Base-by-base conservation (phyloP, 371 early-diverging fungal species). In the Lichtheimia corymbifera region DNA sequence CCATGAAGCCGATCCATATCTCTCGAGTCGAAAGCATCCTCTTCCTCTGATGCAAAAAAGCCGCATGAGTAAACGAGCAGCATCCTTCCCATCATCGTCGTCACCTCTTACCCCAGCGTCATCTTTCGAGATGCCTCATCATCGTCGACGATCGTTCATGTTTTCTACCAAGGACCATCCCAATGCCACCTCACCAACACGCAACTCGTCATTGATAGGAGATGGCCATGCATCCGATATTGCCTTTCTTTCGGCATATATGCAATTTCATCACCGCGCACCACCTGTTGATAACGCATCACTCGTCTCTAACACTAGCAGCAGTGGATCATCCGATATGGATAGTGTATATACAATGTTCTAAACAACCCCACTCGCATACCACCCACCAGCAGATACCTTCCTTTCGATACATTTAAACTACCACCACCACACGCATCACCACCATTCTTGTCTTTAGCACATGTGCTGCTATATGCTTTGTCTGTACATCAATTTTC, bases 91-190 rank as follows among this genome's bases (percentile, higher is more conserved):
- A 59, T 28, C 58, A 13, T 22, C 25, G 14, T 5, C 42, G 14
- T 5, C 30, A 49, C 35, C 47, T 4, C 5, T 14, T n/a, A 35
- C 40, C 13, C 53, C 22, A 24, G 14, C 44, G n/a, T 28, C 35
- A 6, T 35, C 35, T 35, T 35, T 35, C 11, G 35, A 35, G 11
- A 35, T 61, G 20, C 59, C 64, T 22, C 64, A 68, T 58, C 64
- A 68, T 58, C 68, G 64, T 12, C 68, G 68, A 30, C 44, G 54
- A 50, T 67, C 67, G 18, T 60, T 59, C 45, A 35, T 35, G 35
- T 62, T 24, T 11, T 67, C 54, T 20, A n/a, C 55, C 27, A 62
- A 54, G 40, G 50, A 55, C 4, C 45, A 44, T 40, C 50, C 28
- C 17, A 47, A 22, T 47, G 17, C 47, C 18, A 22, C 5, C 3